A percentile compares a stretch with the other conserved stretches of the same genome.
Evolutionary conservation across 805 yeast species (phyloP).

Genomic region (Torulaspora quercuum): DNA sequence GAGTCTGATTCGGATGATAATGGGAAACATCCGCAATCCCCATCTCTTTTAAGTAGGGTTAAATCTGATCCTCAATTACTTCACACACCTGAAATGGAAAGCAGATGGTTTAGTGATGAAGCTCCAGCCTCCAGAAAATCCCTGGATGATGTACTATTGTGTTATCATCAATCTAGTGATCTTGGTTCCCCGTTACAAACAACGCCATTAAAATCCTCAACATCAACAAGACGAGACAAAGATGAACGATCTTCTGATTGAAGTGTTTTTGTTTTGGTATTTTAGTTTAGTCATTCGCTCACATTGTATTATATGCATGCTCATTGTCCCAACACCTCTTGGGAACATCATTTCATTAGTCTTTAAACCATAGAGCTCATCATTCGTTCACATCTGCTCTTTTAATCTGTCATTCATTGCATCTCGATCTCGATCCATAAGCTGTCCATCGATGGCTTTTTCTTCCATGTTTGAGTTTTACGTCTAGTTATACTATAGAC

Average conservation of each 20-base stretch:
- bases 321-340: too few relatives aligned
- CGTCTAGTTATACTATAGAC: too few relatives aligned
- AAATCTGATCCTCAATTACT: conserved; percentile 24
- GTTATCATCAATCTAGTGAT: conserved; percentile 30
- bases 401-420: conserved; percentile 7
- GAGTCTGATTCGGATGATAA: neutral
- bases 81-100: conserved; percentile 27
- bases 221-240: conserved; percentile 1
- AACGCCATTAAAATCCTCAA: conserved; percentile 4
- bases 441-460: too few relatives aligned
- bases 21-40: neutral
- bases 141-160: conserved; percentile 32
- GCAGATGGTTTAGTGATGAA: conserved; percentile 22
- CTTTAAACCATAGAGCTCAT: too few relatives aligned
- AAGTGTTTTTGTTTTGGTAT: too few relatives aligned
- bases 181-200: conserved; percentile 20
- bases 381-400: conserved; percentile 1
- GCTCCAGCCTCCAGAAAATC: conserved; percentile 26
- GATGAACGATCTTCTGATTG: too few relatives aligned
- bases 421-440: too few relatives aligned
- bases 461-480: too few relatives aligned
- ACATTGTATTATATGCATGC: conserved; percentile 8
- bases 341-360: too few relatives aligned
- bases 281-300: conserved; percentile 9
- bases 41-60: conserved; percentile 12